These are phyloP conservation scores for Cardamine resedifolia DNA, from an alignment of 345 rosid species.

Conservation along the genomic window DNA sequence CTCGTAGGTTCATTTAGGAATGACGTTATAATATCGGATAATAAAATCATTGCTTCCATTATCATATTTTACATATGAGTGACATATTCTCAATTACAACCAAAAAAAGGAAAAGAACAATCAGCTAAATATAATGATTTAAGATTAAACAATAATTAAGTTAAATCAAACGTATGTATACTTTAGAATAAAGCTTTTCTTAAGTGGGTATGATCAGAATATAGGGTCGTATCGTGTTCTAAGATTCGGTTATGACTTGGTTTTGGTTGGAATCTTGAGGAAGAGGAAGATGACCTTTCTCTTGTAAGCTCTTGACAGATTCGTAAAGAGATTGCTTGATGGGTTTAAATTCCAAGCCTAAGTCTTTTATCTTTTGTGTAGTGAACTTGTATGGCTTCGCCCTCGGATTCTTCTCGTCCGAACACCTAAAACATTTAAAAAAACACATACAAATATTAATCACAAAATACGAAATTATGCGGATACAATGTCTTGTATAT, in stretches of 20 bases:
- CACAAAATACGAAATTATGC: slow-evolving; percentile 7
- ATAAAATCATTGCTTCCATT: slow-evolving; percentile 20
- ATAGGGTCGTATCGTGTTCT: slow-evolving; percentile 10
- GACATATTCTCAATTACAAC: background rate
- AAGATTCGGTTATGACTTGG: slow-evolving; percentile 20
- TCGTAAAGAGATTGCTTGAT: slow-evolving; percentile 81
- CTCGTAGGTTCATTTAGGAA: background rate
- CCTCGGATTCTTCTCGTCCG: slow-evolving; percentile 88
- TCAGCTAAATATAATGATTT: slow-evolving; percentile 19
- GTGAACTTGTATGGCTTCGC: slow-evolving; percentile 72
- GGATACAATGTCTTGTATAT: slow-evolving; percentile 18
- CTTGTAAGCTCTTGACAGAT: slow-evolving; percentile 87
- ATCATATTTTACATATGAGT: slow-evolving; percentile 15
- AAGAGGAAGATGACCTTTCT: slow-evolving; percentile 74
- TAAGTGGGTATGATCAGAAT: slow-evolving; percentile 9
- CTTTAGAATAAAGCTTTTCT: slow-evolving; percentile 7
- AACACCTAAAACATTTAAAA: slow-evolving; percentile 51
- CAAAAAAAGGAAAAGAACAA: background rate
- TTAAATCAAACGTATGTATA: slow-evolving; percentile 22
- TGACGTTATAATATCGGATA: background rate
- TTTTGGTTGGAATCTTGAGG: slow-evolving; percentile 47
- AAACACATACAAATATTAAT: background rate
- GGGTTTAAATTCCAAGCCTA: slow-evolving; percentile 81
- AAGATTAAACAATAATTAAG: slow-evolving; percentile 25
- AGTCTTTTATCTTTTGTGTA: slow-evolving; percentile 71